Evolutionary conservation across 2,329 filamentous ascomycete genomes (phyloP).

Genomic region (Teratosphaeria zuluensis): DNA sequence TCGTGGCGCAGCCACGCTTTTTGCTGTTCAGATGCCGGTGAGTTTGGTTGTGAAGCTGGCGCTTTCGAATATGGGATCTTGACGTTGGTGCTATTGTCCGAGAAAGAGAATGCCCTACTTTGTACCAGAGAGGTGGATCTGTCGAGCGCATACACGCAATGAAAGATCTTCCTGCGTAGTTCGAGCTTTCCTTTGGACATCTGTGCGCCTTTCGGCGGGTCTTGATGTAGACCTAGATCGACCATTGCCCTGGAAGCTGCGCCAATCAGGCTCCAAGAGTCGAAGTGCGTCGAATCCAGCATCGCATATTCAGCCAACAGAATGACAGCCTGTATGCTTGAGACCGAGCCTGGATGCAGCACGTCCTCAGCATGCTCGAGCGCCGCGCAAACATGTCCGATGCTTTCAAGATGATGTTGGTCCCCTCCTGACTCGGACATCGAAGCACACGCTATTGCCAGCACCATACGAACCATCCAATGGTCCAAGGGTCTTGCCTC

Average conservation of each 20-base stretch:
- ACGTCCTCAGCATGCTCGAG: conserved; percentile 72
- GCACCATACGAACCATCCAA: conserved; percentile 81
- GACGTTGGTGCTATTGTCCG: conserved; percentile 77
- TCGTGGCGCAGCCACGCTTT: conserved; percentile 48
- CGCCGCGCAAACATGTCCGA: conserved; percentile 54
- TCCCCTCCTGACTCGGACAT: conserved; percentile 59
- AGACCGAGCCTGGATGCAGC: conserved; percentile 71
- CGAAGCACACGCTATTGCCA: conserved; percentile 70
- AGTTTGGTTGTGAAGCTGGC: conserved; percentile 12
- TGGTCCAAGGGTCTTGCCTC: conserved; percentile 59
- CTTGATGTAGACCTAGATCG: conserved; percentile 87
- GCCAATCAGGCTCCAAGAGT: conserved; percentile 88
- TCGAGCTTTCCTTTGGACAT: conserved; percentile 63
- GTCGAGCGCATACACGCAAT: conserved; percentile 83
- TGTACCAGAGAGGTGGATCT: conserved; percentile 84
- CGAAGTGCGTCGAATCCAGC: conserved; percentile 82
- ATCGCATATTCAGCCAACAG: conserved; percentile 83
- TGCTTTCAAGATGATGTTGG: conserved; percentile 52
- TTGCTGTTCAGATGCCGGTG: conserved; percentile 18
- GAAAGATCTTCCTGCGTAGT: conserved; percentile 72
- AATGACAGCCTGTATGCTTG: conserved; percentile 78
- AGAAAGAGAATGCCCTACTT: conserved; percentile 83
- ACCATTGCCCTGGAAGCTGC: conserved; percentile 80
- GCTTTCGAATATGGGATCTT: conserved; percentile 51
- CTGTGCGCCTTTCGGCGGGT: conserved; percentile 62